Evolutionary conservation across 371 early-diverging fungal species (phyloP).

Genomic region (Funneliformis caledonium): DNA sequence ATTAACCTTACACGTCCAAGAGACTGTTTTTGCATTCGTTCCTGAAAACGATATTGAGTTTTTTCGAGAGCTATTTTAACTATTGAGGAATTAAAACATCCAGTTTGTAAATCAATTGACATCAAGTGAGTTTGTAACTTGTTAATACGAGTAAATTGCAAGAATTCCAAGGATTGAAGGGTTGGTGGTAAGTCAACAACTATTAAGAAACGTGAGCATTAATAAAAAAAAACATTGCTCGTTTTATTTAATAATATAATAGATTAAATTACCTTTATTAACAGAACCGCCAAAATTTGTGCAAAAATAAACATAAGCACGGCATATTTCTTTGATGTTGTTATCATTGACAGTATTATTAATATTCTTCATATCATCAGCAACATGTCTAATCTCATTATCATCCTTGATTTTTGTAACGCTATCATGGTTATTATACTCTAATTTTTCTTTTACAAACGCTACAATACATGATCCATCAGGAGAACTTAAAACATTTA

Average conservation of each 20-base stretch:
- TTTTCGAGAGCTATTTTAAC: slow-evolving; percentile 1
- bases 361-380: too few species aligned
- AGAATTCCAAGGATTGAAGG: not conserved
- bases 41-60: not conserved
- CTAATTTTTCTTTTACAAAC: slow-evolving; percentile 6
- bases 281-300: not conserved
- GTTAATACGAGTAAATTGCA: slow-evolving; percentile 9
- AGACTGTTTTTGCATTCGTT: not conserved
- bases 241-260: not conserved
- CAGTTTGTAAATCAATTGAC: slow-evolving; percentile 10
- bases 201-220: not conserved
- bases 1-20: not conserved
- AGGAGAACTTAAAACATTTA: slow-evolving; percentile 7
- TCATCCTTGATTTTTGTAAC: too few species aligned
- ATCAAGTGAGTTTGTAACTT: slow-evolving; percentile 9
- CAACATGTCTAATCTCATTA: too few species aligned
- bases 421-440: not conserved
- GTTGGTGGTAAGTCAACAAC: not conserved
- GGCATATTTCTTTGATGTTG: not conserved
- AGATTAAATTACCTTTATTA: not conserved
- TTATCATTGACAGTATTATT: not conserved
- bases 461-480: slow-evolving; percentile 34
- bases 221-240: too few species aligned
- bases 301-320: slow-evolving; percentile 21
- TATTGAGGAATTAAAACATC: not conserved